Evolutionary conservation across 2,329 filamentous ascomycete species (phyloP).

Genomic region (Pleurostoma richardsiae): DNA sequence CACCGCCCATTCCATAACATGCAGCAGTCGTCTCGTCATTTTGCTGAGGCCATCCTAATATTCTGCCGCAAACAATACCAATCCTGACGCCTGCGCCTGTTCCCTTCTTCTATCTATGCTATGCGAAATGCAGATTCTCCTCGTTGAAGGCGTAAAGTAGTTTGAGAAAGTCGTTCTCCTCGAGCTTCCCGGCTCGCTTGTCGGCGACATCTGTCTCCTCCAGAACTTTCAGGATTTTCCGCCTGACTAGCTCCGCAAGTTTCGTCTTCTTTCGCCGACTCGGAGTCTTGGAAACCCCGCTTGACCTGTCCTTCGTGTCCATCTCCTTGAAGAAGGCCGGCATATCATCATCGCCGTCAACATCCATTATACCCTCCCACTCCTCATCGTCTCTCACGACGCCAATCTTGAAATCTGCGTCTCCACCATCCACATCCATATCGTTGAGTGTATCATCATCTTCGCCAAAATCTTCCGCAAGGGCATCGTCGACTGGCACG

Average conservation of each 20-base stretch:
- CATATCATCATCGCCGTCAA: conserved; percentile 64
- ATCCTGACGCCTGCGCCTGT: background rate
- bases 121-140: conserved; percentile 89
- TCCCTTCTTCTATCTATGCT: conserved; percentile 3
- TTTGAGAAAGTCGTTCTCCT: conserved; percentile 87
- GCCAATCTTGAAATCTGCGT: conserved; percentile 43
- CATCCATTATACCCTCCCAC: conserved; percentile 39
- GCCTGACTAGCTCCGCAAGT: conserved; percentile 73
- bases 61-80: background rate
- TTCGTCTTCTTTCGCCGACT: conserved; percentile 72
- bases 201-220: conserved; percentile 77
- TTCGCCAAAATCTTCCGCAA: conserved; percentile 39
- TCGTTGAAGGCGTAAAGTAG: conserved; percentile 80
- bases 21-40: no score
- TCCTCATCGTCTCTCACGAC: conserved; percentile 42
- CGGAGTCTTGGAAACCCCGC: conserved; percentile 50
- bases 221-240: conserved; percentile 82
- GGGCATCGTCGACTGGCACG: conserved; percentile 67
- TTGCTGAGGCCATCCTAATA: no score
- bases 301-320: conserved; percentile 29
- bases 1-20: no score
- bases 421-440: conserved; percentile 35
- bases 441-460: conserved; percentile 30
- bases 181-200: conserved; percentile 77
- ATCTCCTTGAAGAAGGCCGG: conserved; percentile 78